Conservation (phyloP, 1,284 basidiomycete species). For the Ustilago curta region DNA sequence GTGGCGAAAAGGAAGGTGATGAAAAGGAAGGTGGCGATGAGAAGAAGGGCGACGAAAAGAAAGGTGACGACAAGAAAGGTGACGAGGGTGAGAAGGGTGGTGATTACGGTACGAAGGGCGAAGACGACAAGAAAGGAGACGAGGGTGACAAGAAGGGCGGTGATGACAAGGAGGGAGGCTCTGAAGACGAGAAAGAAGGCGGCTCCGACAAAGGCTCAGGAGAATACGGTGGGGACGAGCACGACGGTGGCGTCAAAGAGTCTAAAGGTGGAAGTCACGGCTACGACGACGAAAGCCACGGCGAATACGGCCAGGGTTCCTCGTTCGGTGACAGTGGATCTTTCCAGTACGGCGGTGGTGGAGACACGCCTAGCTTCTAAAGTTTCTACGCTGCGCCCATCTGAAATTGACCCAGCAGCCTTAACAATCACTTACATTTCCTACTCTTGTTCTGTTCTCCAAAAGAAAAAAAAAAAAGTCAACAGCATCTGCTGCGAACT, state of each 20-base stretch:
- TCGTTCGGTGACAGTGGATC: constrained; percentile 6
- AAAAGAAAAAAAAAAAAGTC: too few species aligned
- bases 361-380: constrained; percentile 15
- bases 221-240: neutral
- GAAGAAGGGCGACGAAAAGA: neutral
- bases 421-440: neutral
- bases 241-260: neutral
- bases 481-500: too few species aligned
- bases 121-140: neutral
- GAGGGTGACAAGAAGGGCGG: neutral
- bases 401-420: too few species aligned
- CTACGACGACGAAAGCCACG: constrained; percentile 2
- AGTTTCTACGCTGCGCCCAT: too few species aligned
- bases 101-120: neutral
- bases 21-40: constrained; percentile 9
- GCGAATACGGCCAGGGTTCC: constrained; percentile 1
- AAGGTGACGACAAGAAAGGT: neutral
- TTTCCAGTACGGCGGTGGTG: constrained; percentile 16
- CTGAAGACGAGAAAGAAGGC: neutral
- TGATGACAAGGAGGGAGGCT: neutral
- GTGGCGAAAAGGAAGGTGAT: constrained; percentile 2
- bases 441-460: neutral
- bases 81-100: neutral
- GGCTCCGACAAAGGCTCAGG: neutral
- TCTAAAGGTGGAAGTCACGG: neutral